phyloP scores from a whole-genome alignment of 2,329 filamentous ascomycete genomes.

The Sclerotiophoma versabilis region DNA sequence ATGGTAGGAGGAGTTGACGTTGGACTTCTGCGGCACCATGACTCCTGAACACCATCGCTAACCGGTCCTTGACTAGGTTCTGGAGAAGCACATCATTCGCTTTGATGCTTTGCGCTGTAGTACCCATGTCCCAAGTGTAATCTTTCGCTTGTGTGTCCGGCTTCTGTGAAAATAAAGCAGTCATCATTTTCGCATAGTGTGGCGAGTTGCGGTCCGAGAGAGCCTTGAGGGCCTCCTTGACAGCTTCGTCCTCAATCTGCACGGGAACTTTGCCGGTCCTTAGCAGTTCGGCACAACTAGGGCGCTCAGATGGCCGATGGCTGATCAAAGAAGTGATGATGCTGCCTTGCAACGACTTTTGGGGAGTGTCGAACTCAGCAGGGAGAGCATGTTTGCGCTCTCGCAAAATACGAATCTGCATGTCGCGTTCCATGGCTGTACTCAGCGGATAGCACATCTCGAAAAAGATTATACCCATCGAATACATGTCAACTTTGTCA shows the following conservation, averaged over 20 bases:
- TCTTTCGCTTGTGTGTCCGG: constrained; percentile 82
- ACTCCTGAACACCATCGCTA: constrained; percentile 80
- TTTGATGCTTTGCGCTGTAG: constrained; percentile 42
- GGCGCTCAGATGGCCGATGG: constrained; percentile 82
- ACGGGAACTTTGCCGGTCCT: constrained; percentile 87
- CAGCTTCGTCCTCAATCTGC: constrained; percentile 91
- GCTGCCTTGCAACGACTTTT: constrained; percentile 72
- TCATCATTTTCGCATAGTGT: constrained; percentile 88
- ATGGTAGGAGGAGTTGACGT: constrained; percentile 79
- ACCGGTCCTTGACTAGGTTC: constrained; percentile 74
- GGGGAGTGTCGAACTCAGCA: constrained; percentile 72
- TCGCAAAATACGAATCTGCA: constrained; percentile 73
- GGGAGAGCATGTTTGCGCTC: constrained; percentile 74
- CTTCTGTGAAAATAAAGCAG: constrained; percentile 76
- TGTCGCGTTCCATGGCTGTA: constrained; percentile 69
- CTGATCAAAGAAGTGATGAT: constrained; percentile 82
- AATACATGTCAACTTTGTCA: constrained; percentile 98
- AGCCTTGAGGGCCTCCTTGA: constrained; percentile 80
- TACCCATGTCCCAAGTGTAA: constrained; percentile 57
- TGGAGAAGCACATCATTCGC: constrained; percentile 71
- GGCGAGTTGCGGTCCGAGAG: constrained; percentile 83
- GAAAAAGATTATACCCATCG: constrained; percentile 95
- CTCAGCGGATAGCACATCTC: constrained; percentile 82
- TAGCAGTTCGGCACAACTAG: constrained; percentile 81
- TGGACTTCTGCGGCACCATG: constrained; percentile 88